Conservation (phyloP, 352 stramenopile genomes). For the Globisporangium heterothallicum region DNA sequence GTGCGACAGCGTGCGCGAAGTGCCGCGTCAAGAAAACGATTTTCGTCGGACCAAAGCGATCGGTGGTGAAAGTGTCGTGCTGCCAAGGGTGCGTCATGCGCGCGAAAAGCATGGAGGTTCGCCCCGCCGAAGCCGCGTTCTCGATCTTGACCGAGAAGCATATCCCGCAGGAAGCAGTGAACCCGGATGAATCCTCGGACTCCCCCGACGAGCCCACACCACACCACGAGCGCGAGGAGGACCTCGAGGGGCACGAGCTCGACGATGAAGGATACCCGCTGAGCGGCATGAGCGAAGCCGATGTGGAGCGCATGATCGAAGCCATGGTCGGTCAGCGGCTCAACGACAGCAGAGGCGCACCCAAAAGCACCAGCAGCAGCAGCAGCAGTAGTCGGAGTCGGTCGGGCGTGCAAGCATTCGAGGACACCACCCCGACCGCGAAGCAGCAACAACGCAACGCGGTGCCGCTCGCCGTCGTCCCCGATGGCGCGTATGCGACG, state of each 20-base stretch:
- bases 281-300: neutral
- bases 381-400: neutral
- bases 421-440: too few species aligned
- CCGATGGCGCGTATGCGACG: too few species aligned
- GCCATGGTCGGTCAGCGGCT: neutral
- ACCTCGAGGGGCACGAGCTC: neutral
- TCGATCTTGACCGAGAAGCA: neutral
- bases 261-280: neutral
- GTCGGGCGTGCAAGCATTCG: neutral
- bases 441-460: too few species aligned
- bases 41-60: slow-evolving; percentile 15
- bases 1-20: slow-evolving; percentile 14
- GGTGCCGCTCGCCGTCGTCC: too few species aligned
- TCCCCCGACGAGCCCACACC: neutral
- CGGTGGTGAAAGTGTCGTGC: slow-evolving; percentile 13
- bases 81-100: slow-evolving; percentile 29
- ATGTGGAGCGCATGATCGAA: slow-evolving; percentile 2
- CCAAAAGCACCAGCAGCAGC: neutral
- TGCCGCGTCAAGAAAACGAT: slow-evolving; percentile 25
- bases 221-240: neutral
- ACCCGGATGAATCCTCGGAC: neutral
- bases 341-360: neutral
- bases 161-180: neutral
- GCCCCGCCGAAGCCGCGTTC: slow-evolving; percentile 7
- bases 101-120: slow-evolving; percentile 16